Percentiles rank a stretch among this genome's conserved stretches.
phyloP scores from a whole-genome alignment of 495 filamentous ascomycete genomes.

The Mytilinidion resinicola region DNA sequence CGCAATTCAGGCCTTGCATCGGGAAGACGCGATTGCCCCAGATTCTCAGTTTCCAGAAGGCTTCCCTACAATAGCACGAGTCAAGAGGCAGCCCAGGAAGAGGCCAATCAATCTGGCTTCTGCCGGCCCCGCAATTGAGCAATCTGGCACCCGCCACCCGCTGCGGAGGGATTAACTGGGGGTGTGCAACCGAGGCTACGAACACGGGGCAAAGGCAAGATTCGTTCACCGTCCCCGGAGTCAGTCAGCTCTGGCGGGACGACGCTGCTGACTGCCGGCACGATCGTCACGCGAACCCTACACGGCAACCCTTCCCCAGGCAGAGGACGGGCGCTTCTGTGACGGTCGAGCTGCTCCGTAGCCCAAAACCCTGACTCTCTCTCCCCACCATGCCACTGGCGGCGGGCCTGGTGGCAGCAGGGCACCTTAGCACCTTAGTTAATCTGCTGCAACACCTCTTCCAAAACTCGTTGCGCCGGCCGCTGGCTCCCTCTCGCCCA shows the following conservation, averaged over 20 bases:
- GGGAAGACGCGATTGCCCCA: background rate
- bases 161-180: background rate
- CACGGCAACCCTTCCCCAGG: background rate
- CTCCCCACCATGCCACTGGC: constrained; percentile 3
- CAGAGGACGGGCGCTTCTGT: background rate
- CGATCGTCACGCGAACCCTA: background rate
- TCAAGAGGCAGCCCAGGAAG: too few species aligned
- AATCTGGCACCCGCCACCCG: too few species aligned
- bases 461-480: background rate
- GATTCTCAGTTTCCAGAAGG: constrained; percentile 5
- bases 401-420: constrained; percentile 1
- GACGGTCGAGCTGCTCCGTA: background rate
- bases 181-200: background rate
- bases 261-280: background rate
- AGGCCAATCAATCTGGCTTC: background rate
- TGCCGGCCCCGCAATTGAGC: background rate
- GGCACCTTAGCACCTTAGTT: constrained; percentile 20
- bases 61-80: too few species aligned
- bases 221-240: background rate
- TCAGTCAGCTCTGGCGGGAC: background rate
- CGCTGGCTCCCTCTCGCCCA: constrained; percentile 2
- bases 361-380: background rate
- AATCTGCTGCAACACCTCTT: constrained; percentile 27
- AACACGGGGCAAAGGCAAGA: background rate
- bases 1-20: too few species aligned